Percentiles rank a stretch among this genome's conserved stretches.
Evolutionary conservation across 2,329 filamentous ascomycete species (phyloP).

Genomic region (Apiospora phragmitis): DNA sequence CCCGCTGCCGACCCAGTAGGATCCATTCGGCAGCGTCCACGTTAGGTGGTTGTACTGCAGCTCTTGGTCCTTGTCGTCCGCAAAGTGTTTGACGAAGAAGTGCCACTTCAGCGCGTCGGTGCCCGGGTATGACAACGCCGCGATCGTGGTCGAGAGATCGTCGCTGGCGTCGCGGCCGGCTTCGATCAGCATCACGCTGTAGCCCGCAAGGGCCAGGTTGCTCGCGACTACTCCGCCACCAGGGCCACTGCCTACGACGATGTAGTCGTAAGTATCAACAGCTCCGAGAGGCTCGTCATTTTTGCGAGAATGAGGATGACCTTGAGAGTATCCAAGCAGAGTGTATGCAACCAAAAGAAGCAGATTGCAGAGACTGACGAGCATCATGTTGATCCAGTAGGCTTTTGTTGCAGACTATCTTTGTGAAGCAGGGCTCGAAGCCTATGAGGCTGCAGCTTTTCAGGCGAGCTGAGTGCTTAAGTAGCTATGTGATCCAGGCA

Average conservation of each 20-base stretch:
- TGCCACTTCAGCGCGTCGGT: constrained; percentile 46
- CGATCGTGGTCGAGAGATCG: constrained; percentile 21
- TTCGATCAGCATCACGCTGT: constrained; percentile 53
- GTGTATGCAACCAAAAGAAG: neutral
- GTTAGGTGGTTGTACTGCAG: constrained; percentile 27
- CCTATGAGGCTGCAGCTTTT: neutral
- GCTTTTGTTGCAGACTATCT: neutral
- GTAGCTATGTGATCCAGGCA: neutral
- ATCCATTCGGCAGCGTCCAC: constrained; percentile 20
- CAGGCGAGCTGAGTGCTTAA: neutral
- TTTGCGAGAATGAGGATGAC: neutral
- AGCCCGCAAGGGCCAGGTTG: constrained; percentile 50
- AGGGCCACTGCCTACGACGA: constrained; percentile 52
- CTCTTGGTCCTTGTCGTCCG: constrained; percentile 48
- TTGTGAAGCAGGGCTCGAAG: neutral
- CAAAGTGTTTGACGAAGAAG: constrained; percentile 55
- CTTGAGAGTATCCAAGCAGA: neutral
- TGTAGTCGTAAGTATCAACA: constrained; percentile 13
- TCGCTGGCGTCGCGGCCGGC: constrained; percentile 49
- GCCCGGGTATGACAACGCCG: constrained; percentile 35
- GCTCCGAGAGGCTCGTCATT: neutral
- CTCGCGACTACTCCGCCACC: constrained; percentile 52
- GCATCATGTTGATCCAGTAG: neutral
- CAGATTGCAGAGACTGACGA: neutral
- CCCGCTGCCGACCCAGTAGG: constrained; percentile 20